These are phyloP conservation scores for Mrakia gelida DNA, from an alignment of 768 basidiomycete species.

Conservation along the genomic window DNA sequence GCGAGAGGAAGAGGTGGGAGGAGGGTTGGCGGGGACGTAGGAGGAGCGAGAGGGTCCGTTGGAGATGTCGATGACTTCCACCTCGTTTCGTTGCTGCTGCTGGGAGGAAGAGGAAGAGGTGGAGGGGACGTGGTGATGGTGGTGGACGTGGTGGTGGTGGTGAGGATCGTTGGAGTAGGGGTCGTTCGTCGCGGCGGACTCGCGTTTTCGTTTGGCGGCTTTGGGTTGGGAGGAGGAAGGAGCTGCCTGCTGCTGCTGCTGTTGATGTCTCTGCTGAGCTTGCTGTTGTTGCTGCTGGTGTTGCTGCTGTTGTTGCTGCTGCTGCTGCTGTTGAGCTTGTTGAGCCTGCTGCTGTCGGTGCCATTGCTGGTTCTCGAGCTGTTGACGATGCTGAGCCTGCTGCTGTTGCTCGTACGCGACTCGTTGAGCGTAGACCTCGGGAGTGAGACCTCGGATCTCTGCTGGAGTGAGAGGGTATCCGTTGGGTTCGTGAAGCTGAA, in stretches of 20 bases:
- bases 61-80: background rate
- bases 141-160: slow-evolving; percentile 13
- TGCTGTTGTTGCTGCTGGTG: background rate
- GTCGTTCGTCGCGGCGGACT: background rate
- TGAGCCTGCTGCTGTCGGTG: slow-evolving; percentile 6
- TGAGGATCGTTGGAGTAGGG: background rate
- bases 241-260: background rate
- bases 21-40: background rate
- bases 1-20: background rate
- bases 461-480: slow-evolving; percentile 1
- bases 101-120: background rate
- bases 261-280: background rate
- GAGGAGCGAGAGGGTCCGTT: background rate
- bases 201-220: slow-evolving; percentile 6
- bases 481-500: slow-evolving; percentile 5
- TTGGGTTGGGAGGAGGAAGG: background rate
- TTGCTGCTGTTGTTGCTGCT: slow-evolving; percentile 13
- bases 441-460: slow-evolving; percentile 2
- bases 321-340: slow-evolving; percentile 9
- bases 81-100: slow-evolving; percentile 1
- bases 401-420: slow-evolving; percentile 11
- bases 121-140: background rate
- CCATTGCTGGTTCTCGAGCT: slow-evolving; percentile 10
- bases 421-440: background rate
- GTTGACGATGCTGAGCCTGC: slow-evolving; percentile 4